Conservation (phyloP, 305 asterid genomes). For the Rubia occidens region DNA sequence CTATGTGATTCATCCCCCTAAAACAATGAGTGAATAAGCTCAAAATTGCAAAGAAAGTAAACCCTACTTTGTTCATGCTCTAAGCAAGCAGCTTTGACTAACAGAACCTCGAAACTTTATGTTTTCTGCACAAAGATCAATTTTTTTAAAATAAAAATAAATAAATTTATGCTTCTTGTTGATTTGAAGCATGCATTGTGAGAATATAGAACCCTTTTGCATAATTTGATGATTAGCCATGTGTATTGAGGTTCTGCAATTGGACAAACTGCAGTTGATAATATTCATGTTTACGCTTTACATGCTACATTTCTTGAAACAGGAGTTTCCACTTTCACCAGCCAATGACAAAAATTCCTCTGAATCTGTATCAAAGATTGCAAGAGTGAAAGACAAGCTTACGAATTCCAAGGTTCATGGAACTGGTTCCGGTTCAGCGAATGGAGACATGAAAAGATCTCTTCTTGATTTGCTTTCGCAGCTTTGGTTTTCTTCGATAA, state of each 20-base stretch:
- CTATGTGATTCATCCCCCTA: not conserved
- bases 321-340: slow-evolving; percentile 2
- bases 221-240: not conserved
- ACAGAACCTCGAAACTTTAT: not conserved
- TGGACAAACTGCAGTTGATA: not conserved
- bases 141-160: not conserved
- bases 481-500: not conserved
- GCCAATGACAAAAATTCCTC: slow-evolving; percentile 4
- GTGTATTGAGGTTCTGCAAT: not conserved
- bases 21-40: slow-evolving; percentile 14
- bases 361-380: not conserved
- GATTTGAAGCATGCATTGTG: not conserved
- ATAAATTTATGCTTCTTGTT: not conserved
- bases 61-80: not conserved
- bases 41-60: slow-evolving; percentile 13
- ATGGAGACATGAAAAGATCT: not conserved
- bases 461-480: not conserved
- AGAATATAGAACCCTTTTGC: not conserved
- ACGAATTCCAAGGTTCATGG: slow-evolving; percentile 8
- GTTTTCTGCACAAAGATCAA: not conserved
- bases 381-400: not conserved
- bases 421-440: slow-evolving; percentile 2
- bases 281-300: not conserved
- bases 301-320: slow-evolving; percentile 2
- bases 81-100: slow-evolving; percentile 20